These are phyloP conservation scores for Kodamaea fungicola DNA, from an alignment of 1,139 yeast genomes.

Conservation along the genomic window DNA sequence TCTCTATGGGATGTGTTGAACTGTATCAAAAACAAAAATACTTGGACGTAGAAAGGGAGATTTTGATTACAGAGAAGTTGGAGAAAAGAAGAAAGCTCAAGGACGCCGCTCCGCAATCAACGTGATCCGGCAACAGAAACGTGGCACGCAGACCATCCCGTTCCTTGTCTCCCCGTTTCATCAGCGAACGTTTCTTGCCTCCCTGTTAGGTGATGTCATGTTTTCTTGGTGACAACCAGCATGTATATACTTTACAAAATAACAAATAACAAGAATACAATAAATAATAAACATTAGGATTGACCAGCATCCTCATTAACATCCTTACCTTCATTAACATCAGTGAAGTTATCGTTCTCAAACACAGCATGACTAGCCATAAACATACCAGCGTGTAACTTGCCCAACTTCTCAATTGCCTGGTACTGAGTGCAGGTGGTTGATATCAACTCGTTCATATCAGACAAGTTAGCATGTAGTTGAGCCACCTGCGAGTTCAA, in stretches of 20 bases:
- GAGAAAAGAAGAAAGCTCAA: slow-evolving; percentile 25
- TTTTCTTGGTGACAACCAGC: no score
- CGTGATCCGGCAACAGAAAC: no score
- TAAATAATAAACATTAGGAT: no score
- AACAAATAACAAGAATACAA: no score
- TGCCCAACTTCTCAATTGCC: slow-evolving; percentile 53
- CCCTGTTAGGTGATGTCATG: no score
- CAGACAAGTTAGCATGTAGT: slow-evolving; percentile 55
- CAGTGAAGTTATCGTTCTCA: slow-evolving; percentile 40
- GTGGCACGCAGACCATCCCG: no score
- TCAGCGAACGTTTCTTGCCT: no score
- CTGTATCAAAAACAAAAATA: slow-evolving; percentile 63
- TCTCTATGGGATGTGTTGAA: slow-evolving; percentile 54
- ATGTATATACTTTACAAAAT: no score
- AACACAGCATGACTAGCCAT: slow-evolving; percentile 65
- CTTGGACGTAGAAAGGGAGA: slow-evolving; percentile 69
- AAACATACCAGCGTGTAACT: slow-evolving; percentile 59
- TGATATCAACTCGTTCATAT: slow-evolving; percentile 51
- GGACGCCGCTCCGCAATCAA: not conserved
- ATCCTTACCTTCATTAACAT: not conserved
- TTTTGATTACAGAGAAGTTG: slow-evolving; percentile 54
- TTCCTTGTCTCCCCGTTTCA: no score
- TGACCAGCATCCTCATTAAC: no score
- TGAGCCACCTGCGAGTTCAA: slow-evolving; percentile 62
- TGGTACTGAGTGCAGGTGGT: slow-evolving; percentile 57